These are phyloP conservation scores for Epichloe scottii DNA, from an alignment of 2,329 filamentous ascomycete species.

Conservation along the genomic window DNA sequence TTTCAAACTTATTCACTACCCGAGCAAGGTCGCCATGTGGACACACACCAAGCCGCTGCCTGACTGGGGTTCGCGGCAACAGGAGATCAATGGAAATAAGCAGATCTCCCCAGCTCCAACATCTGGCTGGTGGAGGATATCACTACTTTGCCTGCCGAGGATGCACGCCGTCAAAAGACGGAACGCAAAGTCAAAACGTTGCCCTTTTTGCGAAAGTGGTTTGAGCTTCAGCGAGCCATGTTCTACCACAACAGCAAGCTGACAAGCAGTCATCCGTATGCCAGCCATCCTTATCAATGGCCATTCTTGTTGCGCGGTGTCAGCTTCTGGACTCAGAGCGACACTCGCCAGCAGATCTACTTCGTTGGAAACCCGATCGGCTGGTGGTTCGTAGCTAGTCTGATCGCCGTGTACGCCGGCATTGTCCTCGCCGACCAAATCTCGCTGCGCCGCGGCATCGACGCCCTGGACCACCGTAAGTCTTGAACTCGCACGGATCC, in stretches of 20 bases:
- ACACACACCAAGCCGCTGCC: constrained; percentile 91
- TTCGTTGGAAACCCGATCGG: constrained; percentile 94
- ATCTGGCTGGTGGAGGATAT: constrained; percentile 92
- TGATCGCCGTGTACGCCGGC: constrained; percentile 85
- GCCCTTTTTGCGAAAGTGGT: constrained; percentile 86
- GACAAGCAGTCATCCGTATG: constrained; percentile 92
- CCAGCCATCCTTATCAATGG: constrained; percentile 92
- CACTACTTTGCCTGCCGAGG: constrained; percentile 60
- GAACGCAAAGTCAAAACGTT: constrained; percentile 69
- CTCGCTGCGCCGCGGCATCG: constrained; percentile 81
- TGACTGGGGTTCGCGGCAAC: constrained; percentile 94
- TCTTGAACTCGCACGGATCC: constrained; percentile 15
- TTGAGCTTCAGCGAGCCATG: constrained; percentile 95
- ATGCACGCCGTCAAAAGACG: constrained; percentile 61
- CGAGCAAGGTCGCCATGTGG: constrained; percentile 98
- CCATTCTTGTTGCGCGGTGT: constrained; percentile 94
- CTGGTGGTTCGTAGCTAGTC: constrained; percentile 91
- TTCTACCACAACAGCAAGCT: constrained; percentile 99
- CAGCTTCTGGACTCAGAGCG: constrained; percentile 97
- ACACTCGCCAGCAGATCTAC: constrained; percentile 93
- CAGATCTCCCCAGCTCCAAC: constrained; percentile 83
- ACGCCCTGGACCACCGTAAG: constrained; percentile 88
- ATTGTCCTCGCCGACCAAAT: constrained; percentile 89
- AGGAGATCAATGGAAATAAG: constrained; percentile 99
- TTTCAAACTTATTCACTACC: constrained; percentile 91